phyloP scores from a whole-genome alignment of 2,329 filamentous ascomycete species.

The Zymoseptoria tritici region DNA sequence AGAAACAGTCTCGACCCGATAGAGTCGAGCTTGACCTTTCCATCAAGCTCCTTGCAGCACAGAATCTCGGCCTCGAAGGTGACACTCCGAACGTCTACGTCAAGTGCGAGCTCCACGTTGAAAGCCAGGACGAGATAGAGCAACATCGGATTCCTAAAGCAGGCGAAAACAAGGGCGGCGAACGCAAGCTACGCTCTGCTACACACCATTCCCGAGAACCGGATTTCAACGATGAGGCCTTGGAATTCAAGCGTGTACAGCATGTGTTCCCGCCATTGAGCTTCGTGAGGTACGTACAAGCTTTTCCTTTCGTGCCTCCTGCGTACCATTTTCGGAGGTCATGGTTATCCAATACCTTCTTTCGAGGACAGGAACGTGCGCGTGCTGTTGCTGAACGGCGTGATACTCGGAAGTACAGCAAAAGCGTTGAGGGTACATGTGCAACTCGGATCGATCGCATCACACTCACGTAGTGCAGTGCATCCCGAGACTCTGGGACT shows the following conservation, averaged over 20 bases:
- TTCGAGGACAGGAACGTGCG: not conserved
- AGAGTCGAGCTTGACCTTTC: slow-evolving; percentile 51
- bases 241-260: slow-evolving; percentile 38
- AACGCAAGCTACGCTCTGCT: slow-evolving; percentile 40
- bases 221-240: slow-evolving; percentile 38
- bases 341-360: not conserved
- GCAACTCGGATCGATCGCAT: not conserved
- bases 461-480: not conserved
- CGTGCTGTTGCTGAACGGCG: not conserved
- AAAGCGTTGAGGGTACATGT: slow-evolving; percentile 8
- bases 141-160: slow-evolving; percentile 38
- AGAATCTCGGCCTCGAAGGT: slow-evolving; percentile 56
- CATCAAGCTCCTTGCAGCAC: slow-evolving; percentile 69
- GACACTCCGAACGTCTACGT: slow-evolving; percentile 60
- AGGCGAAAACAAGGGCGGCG: slow-evolving; percentile 47
- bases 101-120: slow-evolving; percentile 74
- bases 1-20: slow-evolving; percentile 11
- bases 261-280: slow-evolving; percentile 41
- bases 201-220: slow-evolving; percentile 38
- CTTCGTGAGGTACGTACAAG: slow-evolving; percentile 40
- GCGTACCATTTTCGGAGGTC: not conserved
- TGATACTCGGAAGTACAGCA: not conserved
- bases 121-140: slow-evolving; percentile 50
- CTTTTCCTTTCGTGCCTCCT: slow-evolving; percentile 1
- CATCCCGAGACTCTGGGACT: not conserved